These are phyloP conservation scores for Dalbergia cultrata DNA, from an alignment of 306 rosid genomes.

Conservation along the genomic window DNA sequence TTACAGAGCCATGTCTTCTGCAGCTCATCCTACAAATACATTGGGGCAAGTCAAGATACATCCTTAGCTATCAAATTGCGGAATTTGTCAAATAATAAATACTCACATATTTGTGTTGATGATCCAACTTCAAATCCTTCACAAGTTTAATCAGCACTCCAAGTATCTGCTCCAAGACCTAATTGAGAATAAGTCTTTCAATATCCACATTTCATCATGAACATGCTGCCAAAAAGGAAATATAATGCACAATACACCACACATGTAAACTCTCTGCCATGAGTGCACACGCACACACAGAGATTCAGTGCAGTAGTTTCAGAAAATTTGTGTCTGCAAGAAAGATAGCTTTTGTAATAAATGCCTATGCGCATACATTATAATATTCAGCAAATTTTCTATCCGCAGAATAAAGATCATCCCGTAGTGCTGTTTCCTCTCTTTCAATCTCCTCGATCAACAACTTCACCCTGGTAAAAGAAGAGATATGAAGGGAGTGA, in stretches of 20 bases:
- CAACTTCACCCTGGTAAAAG: conserved; percentile 75
- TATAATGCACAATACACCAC: conserved; percentile 22
- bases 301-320: neutral
- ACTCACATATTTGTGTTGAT: conserved; percentile 88
- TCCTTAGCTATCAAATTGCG: conserved; percentile 33
- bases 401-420: conserved; percentile 88
- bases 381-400: conserved; percentile 91
- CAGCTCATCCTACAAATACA: conserved; percentile 72
- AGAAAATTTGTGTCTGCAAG: conserved; percentile 22
- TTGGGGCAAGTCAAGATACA: conserved; percentile 24
- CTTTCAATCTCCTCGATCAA: conserved; percentile 88
- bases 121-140: conserved; percentile 92
- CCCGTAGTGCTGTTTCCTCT: conserved; percentile 87
- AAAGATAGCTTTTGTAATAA: conserved; percentile 39
- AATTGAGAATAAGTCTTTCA: conserved; percentile 40
- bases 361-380: conserved; percentile 59
- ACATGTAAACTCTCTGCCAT: conserved; percentile 15
- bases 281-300: neutral
- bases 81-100: conserved; percentile 30
- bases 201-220: conserved; percentile 24
- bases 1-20: conserved; percentile 94
- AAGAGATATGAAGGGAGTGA: conserved; percentile 43
- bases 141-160: conserved; percentile 91
- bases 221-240: conserved; percentile 14
- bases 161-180: conserved; percentile 96